Evolutionary conservation across 2,329 filamentous ascomycete genomes (phyloP), one percentile per base, ranked within the genome.

Genomic region (Colletotrichum costaricense): DNA sequence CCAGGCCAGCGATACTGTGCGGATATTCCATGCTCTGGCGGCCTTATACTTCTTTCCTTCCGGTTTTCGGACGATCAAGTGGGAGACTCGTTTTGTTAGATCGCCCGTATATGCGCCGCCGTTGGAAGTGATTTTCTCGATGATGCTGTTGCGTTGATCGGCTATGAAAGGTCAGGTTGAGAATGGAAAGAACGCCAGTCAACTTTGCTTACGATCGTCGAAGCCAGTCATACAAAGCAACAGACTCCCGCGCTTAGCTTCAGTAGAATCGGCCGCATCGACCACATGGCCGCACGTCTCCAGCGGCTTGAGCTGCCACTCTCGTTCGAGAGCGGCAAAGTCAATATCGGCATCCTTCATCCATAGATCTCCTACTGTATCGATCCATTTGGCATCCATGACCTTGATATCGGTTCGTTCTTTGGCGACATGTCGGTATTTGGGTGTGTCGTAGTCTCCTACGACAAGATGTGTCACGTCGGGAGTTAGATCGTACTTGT

Each of bases 401-500:
- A 95, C 92, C 80, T 91, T 92, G 79, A 99, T 92, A 79, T 99
- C 97, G 60, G 93, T 91, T 65, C 97, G 90, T 81, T 96, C 93
- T 80, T 93, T 94, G 67, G 96, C 97, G 79, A 98, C 96, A 86
- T 97, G 98, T 82, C 92, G 93, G 84, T 99, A 99, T 83, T 99
- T 99, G 63, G 93, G 91, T 1, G 96, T 98, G 80, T 96, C 91
- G 78, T 95, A 93, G 78, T 94, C 92, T 81, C 95, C 97, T 74
- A 98, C 94, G 75, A 99, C 90, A 59, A 99, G 91, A 85, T 99
- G 97, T 5, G 97, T 98, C 60, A 97, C 95, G 81, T 98, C 95
- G 69, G 94, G 94, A n/a, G 95, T 98, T 57, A 99, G 90, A 82
- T 99, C 95, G 82, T 95, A 93, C 78, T 94, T 95, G 87, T 97